phyloP scores from a whole-genome alignment of 768 basidiomycete species.

The Mycena leptocephala region DNA sequence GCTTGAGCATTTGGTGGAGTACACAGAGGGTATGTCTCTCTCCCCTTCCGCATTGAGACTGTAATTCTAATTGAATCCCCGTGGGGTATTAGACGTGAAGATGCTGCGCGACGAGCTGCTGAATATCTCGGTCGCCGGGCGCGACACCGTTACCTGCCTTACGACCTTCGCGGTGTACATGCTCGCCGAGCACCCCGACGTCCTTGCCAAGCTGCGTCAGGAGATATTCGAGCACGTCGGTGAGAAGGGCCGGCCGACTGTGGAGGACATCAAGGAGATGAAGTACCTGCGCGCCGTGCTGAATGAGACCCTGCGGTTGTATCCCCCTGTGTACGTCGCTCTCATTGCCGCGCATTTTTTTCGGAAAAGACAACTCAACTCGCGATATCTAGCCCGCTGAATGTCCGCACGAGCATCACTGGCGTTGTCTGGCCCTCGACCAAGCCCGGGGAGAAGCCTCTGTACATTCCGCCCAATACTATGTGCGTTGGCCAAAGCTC shows the following conservation, averaged over 20 bases:
- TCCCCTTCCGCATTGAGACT: neutral
- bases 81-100: constrained; percentile 45
- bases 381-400: neutral
- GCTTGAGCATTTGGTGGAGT: constrained; percentile 66
- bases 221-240: constrained; percentile 68
- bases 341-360: neutral
- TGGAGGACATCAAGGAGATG: constrained; percentile 71
- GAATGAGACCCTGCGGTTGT: constrained; percentile 66
- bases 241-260: constrained; percentile 59
- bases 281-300: constrained; percentile 67
- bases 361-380: neutral
- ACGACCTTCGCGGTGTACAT: constrained; percentile 23
- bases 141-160: constrained; percentile 63
- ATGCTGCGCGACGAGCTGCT: constrained; percentile 66
- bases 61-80: neutral
- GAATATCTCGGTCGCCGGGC: constrained; percentile 72
- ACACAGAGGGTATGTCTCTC: constrained; percentile 61
- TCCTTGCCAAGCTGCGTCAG: constrained; percentile 57
- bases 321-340: constrained; percentile 66
- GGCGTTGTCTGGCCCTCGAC: neutral
- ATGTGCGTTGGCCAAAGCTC: neutral
- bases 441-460: neutral
- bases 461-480: constrained; percentile 1
- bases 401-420: neutral
- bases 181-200: constrained; percentile 17